Evolutionary conservation across 2,329 filamentous ascomycete genomes (phyloP).

Genomic region (Aspergillus pseudonomiae): DNA sequence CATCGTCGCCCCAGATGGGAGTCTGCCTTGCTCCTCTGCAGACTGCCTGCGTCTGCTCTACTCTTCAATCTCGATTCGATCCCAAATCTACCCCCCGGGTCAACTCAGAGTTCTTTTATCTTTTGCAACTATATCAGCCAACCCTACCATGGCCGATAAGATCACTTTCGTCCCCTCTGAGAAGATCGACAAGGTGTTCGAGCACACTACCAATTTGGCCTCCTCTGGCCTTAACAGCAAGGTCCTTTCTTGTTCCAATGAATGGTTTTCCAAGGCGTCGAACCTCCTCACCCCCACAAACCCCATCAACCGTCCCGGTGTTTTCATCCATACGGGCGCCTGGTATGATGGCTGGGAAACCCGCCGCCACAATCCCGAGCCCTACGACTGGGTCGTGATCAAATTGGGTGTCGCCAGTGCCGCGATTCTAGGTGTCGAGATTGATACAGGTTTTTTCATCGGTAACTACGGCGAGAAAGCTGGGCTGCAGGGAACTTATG

Average conservation of each 20-base stretch:
- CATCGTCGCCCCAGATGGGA: not conserved
- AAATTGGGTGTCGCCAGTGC: constrained; percentile 56
- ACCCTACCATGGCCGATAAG: constrained; percentile 15
- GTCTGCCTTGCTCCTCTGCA: not conserved
- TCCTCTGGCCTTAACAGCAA: constrained; percentile 54
- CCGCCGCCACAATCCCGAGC: constrained; percentile 60
- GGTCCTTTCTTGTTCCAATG: constrained; percentile 60
- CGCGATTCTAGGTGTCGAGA: constrained; percentile 45
- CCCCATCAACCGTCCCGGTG: constrained; percentile 59
- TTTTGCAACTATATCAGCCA: not conserved
- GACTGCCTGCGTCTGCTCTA: not conserved
- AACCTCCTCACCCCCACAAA: constrained; percentile 62
- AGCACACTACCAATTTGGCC: constrained; percentile 55
- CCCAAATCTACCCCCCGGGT: too few species aligned
- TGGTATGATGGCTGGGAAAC: constrained; percentile 71
- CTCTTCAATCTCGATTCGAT: not conserved
- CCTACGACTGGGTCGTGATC: constrained; percentile 64
- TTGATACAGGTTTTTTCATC: constrained; percentile 49
- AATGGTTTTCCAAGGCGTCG: constrained; percentile 62
- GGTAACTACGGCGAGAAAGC: constrained; percentile 51
- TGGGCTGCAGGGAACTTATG: constrained; percentile 41
- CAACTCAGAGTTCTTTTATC: not conserved
- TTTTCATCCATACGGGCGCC: constrained; percentile 62
- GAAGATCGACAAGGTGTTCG: constrained; percentile 58
- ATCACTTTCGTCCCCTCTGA: constrained; percentile 43